Base-by-base conservation (phyloP, 2,329 filamentous ascomycete species). In the Scytalidium sp. region DNA sequence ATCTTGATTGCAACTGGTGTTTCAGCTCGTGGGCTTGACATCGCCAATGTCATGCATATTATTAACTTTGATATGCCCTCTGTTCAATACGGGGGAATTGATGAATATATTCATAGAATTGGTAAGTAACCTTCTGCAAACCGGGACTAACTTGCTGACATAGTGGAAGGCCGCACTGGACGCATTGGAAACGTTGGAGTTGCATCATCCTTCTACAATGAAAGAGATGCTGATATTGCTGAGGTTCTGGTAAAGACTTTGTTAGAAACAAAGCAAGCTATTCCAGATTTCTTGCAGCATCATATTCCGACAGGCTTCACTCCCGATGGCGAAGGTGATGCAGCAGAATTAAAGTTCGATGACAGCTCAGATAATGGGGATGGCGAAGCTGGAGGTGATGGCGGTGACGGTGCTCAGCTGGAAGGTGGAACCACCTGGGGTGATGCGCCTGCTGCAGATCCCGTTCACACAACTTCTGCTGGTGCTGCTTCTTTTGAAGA, bases 31-130 rank as follows among this genome's bases (percentile, higher is more conserved):
- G 94, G 94, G 6, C 84, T 97, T 27, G 92, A 97, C 59, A 86
- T 97, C 29, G 82, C 82, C 50, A 90, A 94, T 56, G 86, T 97
- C 5, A 83, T 85, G 74, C 90, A 96, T 56, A 88, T 99, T 52
- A 86, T 99, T 77, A 97, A 99, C 71, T 97, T 85, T 60, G 92
- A 97, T 53, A 74, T 97, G 2, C 93, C 93, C 0, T 83, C 77
- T 4, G 70, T 76, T 41, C 74, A 83, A 1, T 79, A 93, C 59
- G 91, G 90, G n/a, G 93, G 92, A 2, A 96, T 97, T 49, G 84
- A 89, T 44, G 94, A 97, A 66, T 99, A 97, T 60, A 84, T 88
- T 21, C 94, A 99, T 64, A 90, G 94, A 11, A 97, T 97, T 64
- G 94, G 88, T 90, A 81, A 70, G 77, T 63, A 20, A 6, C 21